Evolutionary conservation across 2,329 filamentous ascomycete species (phyloP).

Genomic region (Paraphoma sp.): DNA sequence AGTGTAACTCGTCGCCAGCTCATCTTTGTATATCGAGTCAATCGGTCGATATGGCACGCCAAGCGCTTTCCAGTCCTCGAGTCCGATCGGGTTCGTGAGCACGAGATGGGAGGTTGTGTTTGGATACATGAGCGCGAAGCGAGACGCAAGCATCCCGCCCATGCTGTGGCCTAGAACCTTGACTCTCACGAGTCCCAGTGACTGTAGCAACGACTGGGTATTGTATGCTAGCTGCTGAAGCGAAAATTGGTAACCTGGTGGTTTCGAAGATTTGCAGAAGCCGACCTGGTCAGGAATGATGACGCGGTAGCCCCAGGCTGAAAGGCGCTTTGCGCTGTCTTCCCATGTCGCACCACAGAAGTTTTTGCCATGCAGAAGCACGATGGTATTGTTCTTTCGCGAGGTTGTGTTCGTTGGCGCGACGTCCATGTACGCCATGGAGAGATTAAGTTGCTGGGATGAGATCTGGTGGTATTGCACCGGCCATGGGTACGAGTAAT

Average conservation of each 20-base stretch:
- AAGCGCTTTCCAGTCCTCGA: constrained; percentile 59
- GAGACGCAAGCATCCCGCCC: constrained; percentile 61
- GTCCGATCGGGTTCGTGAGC: constrained; percentile 60
- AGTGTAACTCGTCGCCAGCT: constrained; percentile 30
- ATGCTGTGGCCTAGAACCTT: constrained; percentile 63
- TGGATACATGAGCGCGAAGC: constrained; percentile 61
- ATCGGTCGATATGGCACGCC: constrained; percentile 33
- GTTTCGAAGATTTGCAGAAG: constrained; percentile 65
- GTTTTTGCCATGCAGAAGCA: constrained; percentile 64
- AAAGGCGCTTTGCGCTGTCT: constrained; percentile 53
- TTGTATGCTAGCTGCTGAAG: constrained; percentile 60
- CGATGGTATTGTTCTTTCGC: constrained; percentile 51
- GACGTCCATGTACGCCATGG: constrained; percentile 66
- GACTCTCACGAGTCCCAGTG: constrained; percentile 52
- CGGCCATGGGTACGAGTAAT: constrained; percentile 60
- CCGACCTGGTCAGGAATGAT: constrained; percentile 63
- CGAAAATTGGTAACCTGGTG: constrained; percentile 59
- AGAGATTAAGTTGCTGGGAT: constrained; percentile 56
- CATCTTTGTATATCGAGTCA: constrained; percentile 23
- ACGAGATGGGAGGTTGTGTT: constrained; percentile 52
- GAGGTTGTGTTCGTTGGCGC: constrained; percentile 38
- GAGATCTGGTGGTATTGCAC: constrained; percentile 55
- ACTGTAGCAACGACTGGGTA: constrained; percentile 56
- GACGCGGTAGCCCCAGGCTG: constrained; percentile 57
- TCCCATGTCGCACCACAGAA: constrained; percentile 64